A percentile compares a stretch with the other conserved stretches of the same genome.
phyloP scores from a whole-genome alignment of 768 basidiomycete genomes.

The Mycena latifolia region DNA sequence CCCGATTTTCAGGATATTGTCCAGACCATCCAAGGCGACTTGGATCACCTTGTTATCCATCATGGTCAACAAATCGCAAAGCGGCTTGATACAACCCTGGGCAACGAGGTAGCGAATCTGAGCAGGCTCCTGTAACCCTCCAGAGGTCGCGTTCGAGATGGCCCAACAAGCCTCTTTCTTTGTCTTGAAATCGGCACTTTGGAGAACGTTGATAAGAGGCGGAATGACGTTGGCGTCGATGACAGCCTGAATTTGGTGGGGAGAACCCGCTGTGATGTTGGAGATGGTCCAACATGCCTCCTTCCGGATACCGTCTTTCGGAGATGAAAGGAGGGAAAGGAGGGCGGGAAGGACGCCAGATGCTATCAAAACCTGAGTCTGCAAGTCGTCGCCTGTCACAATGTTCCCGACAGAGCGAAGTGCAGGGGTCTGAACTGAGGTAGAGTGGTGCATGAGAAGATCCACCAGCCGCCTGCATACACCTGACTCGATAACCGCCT shows the following conservation, averaged over 20 bases:
- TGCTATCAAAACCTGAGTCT: conserved; percentile 98
- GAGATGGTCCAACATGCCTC: conserved; percentile 99
- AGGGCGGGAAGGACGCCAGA: conserved; percentile 97
- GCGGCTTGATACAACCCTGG: conserved; percentile 99
- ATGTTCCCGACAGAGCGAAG: conserved; percentile 99
- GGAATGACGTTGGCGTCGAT: conserved; percentile 99
- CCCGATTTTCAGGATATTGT: conserved; percentile 98
- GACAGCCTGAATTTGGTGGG: conserved; percentile 96
- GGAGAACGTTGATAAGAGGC: conserved; percentile 97
- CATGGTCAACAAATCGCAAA: conserved; percentile 95
- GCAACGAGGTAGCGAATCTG: conserved; percentile 98
- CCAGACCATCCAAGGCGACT: conserved; percentile 97
- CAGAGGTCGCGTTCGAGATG: conserved; percentile 99
- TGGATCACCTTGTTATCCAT: conserved; percentile 99
- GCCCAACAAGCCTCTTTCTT: conserved; percentile 99
- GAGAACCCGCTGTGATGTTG: conserved; percentile 97
- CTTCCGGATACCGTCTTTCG: conserved; percentile 99
- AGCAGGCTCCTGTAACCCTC: conserved; percentile 94
- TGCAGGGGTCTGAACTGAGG: conserved; percentile 98
- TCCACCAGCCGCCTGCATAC: conserved; percentile 98
- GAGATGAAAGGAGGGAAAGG: conserved; percentile 93
- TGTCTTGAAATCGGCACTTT: conserved; percentile 98
- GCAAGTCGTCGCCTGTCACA: conserved; percentile 98
- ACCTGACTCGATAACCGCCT: conserved; percentile 98
- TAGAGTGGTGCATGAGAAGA: conserved; percentile 93